A percentile compares a stretch with the other conserved stretches of the same genome.
Conservation (phyloP, 1,139 yeast species). For the Yamadazyma spencermartinsiae region DNA sequence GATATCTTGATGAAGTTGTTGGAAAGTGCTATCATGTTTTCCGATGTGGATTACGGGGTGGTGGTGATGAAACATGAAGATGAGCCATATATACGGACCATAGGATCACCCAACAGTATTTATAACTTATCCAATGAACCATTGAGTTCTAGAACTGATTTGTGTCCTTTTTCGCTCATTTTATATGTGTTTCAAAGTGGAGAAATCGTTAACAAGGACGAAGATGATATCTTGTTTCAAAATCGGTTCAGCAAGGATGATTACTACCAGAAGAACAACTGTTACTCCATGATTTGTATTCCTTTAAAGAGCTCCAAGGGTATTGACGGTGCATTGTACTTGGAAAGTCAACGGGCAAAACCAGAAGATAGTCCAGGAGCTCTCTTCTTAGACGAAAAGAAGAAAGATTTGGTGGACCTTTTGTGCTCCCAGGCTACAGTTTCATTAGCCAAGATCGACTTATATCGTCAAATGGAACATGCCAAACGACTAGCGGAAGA, state of each 20-base stretch:
- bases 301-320: conserved; percentile 49
- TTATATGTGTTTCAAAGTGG: conserved; percentile 43
- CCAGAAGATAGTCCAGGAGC: conserved; percentile 7
- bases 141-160: conserved; percentile 40
- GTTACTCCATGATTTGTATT: conserved; percentile 43
- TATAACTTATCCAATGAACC: conserved; percentile 40
- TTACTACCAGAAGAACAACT: conserved; percentile 38
- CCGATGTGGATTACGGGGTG: conserved; percentile 49
- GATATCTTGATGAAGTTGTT: conserved; percentile 42
- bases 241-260: conserved; percentile 38
- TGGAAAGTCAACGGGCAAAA: conserved; percentile 36
- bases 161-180: conserved; percentile 46
- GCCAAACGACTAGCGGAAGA: conserved; percentile 60
- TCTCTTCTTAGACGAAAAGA: conserved; percentile 29
- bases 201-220: conserved; percentile 35
- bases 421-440: conserved; percentile 58
- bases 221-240: conserved; percentile 38
- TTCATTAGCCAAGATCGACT: conserved; percentile 48
- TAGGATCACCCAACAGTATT: conserved; percentile 42
- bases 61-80: conserved; percentile 37
- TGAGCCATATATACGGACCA: conserved; percentile 43
- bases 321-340: conserved; percentile 49
- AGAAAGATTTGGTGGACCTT: conserved; percentile 44
- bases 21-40: conserved; percentile 40
- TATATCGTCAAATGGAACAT: conserved; percentile 50